phyloP scores from a whole-genome alignment of 129 eudicot species.

The Daucus carota region DNA sequence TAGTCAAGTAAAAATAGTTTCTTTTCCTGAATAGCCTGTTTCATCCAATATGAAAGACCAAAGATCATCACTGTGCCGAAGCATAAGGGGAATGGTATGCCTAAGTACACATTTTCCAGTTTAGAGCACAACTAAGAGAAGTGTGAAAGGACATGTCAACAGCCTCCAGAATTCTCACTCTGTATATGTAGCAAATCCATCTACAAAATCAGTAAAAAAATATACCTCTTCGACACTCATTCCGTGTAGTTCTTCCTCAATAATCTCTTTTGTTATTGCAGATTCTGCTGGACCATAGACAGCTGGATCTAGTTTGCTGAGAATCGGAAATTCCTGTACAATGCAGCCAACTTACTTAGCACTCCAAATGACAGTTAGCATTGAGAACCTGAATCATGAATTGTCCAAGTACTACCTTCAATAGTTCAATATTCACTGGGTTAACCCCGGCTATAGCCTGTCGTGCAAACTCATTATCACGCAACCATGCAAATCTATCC shows the following conservation, averaged over 20 bases:
- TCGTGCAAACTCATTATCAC: conserved; percentile 83
- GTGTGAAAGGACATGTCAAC: background rate
- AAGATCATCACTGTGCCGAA: background rate
- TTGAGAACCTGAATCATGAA: background rate
- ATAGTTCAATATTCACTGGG: conserved; percentile 58
- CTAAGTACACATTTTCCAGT: background rate
- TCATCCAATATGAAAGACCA: background rate
- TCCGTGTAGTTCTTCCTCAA: conserved; percentile 54
- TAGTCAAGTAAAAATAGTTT: conserved; percentile 58
- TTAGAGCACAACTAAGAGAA: background rate
- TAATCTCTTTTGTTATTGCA: conserved; percentile 46
- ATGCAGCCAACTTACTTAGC: background rate
- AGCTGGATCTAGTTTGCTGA: conserved; percentile 60
- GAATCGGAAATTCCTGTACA: conserved; percentile 56
- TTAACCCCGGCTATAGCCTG: conserved; percentile 82
- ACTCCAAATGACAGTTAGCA: background rate
- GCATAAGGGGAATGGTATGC: background rate
- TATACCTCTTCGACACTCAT: conserved; percentile 64
- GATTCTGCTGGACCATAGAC: conserved; percentile 65
- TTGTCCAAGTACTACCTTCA: conserved; percentile 36
- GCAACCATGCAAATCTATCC: conserved; percentile 70
- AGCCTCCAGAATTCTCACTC: background rate
- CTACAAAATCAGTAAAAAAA: background rate
- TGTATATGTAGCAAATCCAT: background rate
- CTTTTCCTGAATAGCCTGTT: conserved; percentile 53